phyloP scores from a whole-genome alignment of 2,329 filamentous ascomycete species.

The Macrophomina pseudophaseolina region DNA sequence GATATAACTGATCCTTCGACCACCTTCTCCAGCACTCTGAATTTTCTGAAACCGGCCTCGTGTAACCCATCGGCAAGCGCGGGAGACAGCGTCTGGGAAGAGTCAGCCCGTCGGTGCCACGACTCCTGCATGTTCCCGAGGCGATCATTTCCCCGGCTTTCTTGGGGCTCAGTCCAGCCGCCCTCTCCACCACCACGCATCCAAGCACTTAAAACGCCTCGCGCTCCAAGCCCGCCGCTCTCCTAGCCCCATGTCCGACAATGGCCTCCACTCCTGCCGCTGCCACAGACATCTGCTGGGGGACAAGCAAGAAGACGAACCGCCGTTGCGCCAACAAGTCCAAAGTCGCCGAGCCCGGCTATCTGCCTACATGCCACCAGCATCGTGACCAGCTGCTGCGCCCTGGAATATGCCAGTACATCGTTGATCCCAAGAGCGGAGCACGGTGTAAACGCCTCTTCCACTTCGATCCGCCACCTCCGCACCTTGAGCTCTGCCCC shows the following conservation, averaged over 20 bases:
- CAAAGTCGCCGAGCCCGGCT: conserved; percentile 29
- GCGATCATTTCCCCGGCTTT: conserved; percentile 21
- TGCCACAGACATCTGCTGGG: conserved; percentile 15
- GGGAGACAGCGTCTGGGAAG: not conserved
- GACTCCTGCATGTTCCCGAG: conserved; percentile 1
- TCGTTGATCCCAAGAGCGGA: conserved; percentile 26
- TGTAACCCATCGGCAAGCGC: conserved; percentile 1
- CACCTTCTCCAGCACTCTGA: not conserved
- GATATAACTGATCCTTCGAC: conserved; percentile 2
- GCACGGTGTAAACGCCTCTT: conserved; percentile 37
- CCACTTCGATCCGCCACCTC: conserved; percentile 35
- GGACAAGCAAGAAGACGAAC: conserved; percentile 17
- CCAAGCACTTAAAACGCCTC: not conserved
- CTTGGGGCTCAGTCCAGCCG: conserved; percentile 5
- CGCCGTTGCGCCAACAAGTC: conserved; percentile 21
- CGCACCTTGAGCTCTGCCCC: conserved; percentile 38
- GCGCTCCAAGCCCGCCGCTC: not conserved
- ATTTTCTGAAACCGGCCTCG: conserved; percentile 3
- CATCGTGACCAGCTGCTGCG: conserved; percentile 38
- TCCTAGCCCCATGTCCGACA: not conserved
- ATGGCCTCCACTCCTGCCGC: conserved; percentile 2
- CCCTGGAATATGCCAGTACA: conserved; percentile 37
- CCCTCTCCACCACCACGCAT: not conserved
- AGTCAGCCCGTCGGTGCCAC: conserved; percentile 3
- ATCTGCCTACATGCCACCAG: conserved; percentile 37